Conservation (phyloP, 495 filamentous ascomycete species). For the Viridothelium virens region DNA sequence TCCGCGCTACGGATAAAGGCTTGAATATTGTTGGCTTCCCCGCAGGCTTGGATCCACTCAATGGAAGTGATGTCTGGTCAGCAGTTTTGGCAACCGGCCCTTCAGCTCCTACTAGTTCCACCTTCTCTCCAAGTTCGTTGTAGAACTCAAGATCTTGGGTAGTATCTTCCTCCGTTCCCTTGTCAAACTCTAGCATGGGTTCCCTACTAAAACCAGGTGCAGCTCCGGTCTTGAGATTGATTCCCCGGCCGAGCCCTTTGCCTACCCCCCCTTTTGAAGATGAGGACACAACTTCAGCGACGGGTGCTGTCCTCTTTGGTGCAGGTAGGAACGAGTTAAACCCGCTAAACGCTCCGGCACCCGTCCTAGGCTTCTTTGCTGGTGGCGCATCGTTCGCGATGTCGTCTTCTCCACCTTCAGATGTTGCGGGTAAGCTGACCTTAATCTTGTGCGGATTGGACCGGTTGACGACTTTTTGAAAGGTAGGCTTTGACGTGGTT, state of each 20-base stretch:
- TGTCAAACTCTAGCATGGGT: slow-evolving; percentile 21
- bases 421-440: slow-evolving; percentile 59
- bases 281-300: slow-evolving; percentile 36
- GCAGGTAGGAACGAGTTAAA: slow-evolving; percentile 85
- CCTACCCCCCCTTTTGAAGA: slow-evolving; percentile 35
- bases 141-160: slow-evolving; percentile 14
- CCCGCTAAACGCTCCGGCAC: slow-evolving; percentile 55
- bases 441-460: slow-evolving; percentile 74
- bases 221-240: slow-evolving; percentile 72
- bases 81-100: background rate
- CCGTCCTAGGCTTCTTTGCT: slow-evolving; percentile 58
- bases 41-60: slow-evolving; percentile 56
- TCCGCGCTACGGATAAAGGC: slow-evolving; percentile 70
- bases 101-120: background rate
- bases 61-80: slow-evolving; percentile 33
- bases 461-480: slow-evolving; percentile 71
- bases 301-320: slow-evolving; percentile 54
- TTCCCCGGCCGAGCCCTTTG: slow-evolving; percentile 38
- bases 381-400: slow-evolving; percentile 52
- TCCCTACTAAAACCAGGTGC: slow-evolving; percentile 68
- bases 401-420: slow-evolving; percentile 32
- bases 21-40: slow-evolving; percentile 82
- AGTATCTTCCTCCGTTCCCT: slow-evolving; percentile 21
- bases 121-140: slow-evolving; percentile 17
- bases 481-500: slow-evolving; percentile 45